Base-by-base conservation (phyloP, 495 filamentous ascomycete genomes). In the Xylaria intraflava region DNA sequence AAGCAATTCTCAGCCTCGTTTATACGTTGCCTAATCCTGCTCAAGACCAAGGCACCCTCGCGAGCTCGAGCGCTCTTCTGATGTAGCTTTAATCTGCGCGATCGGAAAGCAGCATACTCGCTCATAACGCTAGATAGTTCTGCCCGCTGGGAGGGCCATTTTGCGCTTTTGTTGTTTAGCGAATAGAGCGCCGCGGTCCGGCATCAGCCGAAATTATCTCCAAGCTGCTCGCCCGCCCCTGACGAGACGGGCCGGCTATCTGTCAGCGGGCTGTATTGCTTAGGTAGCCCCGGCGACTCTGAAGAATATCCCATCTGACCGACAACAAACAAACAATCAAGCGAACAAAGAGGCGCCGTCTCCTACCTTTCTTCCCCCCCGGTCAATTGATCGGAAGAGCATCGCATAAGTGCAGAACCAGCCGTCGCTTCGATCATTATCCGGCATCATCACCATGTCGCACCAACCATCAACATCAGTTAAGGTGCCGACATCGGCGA, bases 401-500 rank as follows among this genome's bases (percentile, higher is more conserved):
- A 35, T 2, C 31, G 31, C 8, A n/a, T 10, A 35, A n/a, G 11
- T 4, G 17, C 35, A 38, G 8, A 38, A 17, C 35, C 3, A 38
- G n/a, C 17, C 2, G 35, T 17, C 35, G 10, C 38, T 36, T 12
- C 53, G 49, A 20, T 2, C 29, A 10, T 12, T 2, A 12, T 11
- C 12, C 26, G 5, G 12, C 24, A 30, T 30, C 48, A 17, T 19
- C 48, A 64, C 47, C 42, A 75, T 75, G 71, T 56, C 71, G 35
- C 72, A 77, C 22, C 62, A 65, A 17, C 66, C 74, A 5, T 67
- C 74, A 17, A 76, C 76, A 1, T 73, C 77, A 1, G 75, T 77
- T 51, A 77, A 76, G 63, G 74, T 82, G 38, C 75, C 78, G 9
- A 52, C 71, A 14, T 72, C 76, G 30, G 76, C 72, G 2, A 65